A percentile compares a stretch with the other conserved stretches of the same genome.
Conservation (phyloP, 768 basidiomycete genomes). For the Tylopilus felleus region DNA sequence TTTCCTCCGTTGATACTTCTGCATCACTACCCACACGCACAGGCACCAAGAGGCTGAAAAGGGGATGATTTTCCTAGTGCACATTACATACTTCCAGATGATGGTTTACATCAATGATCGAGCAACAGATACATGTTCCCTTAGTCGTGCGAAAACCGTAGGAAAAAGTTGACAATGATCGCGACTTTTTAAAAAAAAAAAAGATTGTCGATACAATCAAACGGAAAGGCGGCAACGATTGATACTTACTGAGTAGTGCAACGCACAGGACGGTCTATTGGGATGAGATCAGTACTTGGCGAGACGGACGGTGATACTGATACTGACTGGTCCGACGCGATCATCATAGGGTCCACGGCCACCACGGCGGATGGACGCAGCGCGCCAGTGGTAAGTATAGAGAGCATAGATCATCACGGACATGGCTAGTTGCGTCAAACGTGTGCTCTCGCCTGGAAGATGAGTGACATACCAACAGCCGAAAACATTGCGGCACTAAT, state of each 20-base stretch:
- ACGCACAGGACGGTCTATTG: slow-evolving; percentile 76
- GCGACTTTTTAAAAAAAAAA: slow-evolving; percentile 57
- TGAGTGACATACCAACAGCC: slow-evolving; percentile 65
- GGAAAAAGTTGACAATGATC: slow-evolving; percentile 79
- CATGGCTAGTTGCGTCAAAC: slow-evolving; percentile 61
- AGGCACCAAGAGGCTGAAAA: slow-evolving; percentile 58
- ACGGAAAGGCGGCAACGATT: background rate
- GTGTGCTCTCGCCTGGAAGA: background rate
- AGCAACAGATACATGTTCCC: slow-evolving; percentile 3
- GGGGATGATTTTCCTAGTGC: slow-evolving; percentile 32
- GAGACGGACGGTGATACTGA: slow-evolving; percentile 7
- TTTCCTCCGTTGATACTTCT: slow-evolving; percentile 72
- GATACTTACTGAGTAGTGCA: slow-evolving; percentile 65
- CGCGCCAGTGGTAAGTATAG: slow-evolving; percentile 95
- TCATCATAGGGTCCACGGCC: slow-evolving; percentile 97
- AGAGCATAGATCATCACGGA: slow-evolving; percentile 96
- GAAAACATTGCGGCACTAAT: slow-evolving; percentile 98
- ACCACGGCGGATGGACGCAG: slow-evolving; percentile 84
- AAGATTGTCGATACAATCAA: background rate
- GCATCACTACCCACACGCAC: slow-evolving; percentile 48
- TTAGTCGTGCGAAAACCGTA: slow-evolving; percentile 59
- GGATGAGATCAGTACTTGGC: slow-evolving; percentile 9
- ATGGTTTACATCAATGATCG: slow-evolving; percentile 9
- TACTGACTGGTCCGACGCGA: slow-evolving; percentile 86
- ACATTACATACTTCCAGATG: slow-evolving; percentile 6